A percentile compares a stretch with the other conserved stretches of the same genome.
Evolutionary conservation across 192 early-diverging fungal species (phyloP).

Genomic region (Dispira simplex): DNA sequence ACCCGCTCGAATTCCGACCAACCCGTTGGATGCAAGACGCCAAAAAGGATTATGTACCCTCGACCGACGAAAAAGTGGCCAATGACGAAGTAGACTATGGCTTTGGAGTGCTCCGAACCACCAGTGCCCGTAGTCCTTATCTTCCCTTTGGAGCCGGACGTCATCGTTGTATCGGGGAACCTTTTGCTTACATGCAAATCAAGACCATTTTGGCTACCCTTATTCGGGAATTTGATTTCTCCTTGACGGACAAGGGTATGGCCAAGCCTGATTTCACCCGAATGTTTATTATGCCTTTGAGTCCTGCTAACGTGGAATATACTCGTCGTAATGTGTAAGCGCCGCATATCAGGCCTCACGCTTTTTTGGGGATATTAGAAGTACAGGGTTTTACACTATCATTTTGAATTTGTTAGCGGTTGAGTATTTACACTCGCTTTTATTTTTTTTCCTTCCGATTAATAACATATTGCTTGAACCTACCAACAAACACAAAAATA

Average conservation of each 20-base stretch:
- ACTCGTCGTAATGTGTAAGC: slow-evolving; percentile 21
- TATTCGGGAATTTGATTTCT: slow-evolving; percentile 61
- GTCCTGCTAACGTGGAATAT: slow-evolving; percentile 35
- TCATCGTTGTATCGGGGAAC: slow-evolving; percentile 97
- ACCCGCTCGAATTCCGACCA: slow-evolving; percentile 70
- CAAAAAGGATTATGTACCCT: slow-evolving; percentile 38
- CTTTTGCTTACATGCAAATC: slow-evolving; percentile 91
- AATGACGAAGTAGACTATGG: slow-evolving; percentile 57
- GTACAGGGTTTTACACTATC: too few relatives aligned
- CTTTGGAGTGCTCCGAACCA: slow-evolving; percentile 42
- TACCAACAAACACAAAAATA: too few relatives aligned
- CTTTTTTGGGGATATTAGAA: too few relatives aligned
- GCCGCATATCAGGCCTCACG: neutral
- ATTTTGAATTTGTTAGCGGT: too few relatives aligned
- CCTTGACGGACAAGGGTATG: slow-evolving; percentile 51
- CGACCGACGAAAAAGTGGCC: slow-evolving; percentile 27
- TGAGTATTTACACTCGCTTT: too few relatives aligned
- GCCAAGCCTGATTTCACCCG: slow-evolving; percentile 78
- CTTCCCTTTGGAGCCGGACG: slow-evolving; percentile 97
- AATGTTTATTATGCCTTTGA: slow-evolving; percentile 79
- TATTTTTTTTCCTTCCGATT: too few relatives aligned
- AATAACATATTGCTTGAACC: too few relatives aligned
- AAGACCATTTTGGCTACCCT: slow-evolving; percentile 81
- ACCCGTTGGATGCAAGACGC: slow-evolving; percentile 43
- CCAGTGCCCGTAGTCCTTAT: slow-evolving; percentile 59